These are phyloP conservation scores for Peronosclerospora sorghi DNA, from an alignment of 352 stramenopile genomes.

Conservation along the genomic window DNA sequence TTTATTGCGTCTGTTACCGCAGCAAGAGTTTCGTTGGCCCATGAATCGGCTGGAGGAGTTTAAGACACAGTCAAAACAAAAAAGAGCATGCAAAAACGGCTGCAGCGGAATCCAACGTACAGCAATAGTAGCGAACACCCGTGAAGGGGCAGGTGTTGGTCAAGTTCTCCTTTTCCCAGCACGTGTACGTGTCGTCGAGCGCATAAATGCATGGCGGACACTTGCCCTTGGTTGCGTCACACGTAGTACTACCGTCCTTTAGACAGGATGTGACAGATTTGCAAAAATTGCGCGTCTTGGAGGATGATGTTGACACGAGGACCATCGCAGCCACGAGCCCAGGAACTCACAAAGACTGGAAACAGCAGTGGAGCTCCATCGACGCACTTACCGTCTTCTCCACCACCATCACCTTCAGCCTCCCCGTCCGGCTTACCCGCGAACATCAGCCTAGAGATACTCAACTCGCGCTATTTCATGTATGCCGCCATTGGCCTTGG, in stretches of 20 bases:
- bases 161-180: conserved; percentile 49
- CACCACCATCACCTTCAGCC: too few species aligned
- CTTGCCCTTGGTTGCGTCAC: conserved; percentile 23
- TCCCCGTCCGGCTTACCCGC: too few species aligned
- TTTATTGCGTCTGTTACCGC: too few species aligned
- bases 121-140: conserved; percentile 57
- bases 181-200: conserved; percentile 36
- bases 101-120: conserved; percentile 24
- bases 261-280: conserved; percentile 28
- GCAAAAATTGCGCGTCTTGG: conserved; percentile 26
- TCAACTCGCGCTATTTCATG: conserved; percentile 25
- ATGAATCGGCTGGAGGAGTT: conserved; percentile 20
- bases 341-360: too few species aligned
- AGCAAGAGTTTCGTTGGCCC: too few species aligned
- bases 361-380: too few species aligned
- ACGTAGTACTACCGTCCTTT: conserved; percentile 22
- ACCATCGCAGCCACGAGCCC: background rate
- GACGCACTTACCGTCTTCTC: too few species aligned
- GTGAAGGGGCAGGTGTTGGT: conserved; percentile 61
- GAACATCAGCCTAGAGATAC: background rate
- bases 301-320: background rate
- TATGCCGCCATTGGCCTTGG: conserved; percentile 46
- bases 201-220: conserved; percentile 61
- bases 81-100: background rate
- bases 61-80: conserved; percentile 1